These are phyloP conservation scores for Lactifluus echinatus DNA, from an alignment of 768 basidiomycete genomes.

Conservation along the genomic window DNA sequence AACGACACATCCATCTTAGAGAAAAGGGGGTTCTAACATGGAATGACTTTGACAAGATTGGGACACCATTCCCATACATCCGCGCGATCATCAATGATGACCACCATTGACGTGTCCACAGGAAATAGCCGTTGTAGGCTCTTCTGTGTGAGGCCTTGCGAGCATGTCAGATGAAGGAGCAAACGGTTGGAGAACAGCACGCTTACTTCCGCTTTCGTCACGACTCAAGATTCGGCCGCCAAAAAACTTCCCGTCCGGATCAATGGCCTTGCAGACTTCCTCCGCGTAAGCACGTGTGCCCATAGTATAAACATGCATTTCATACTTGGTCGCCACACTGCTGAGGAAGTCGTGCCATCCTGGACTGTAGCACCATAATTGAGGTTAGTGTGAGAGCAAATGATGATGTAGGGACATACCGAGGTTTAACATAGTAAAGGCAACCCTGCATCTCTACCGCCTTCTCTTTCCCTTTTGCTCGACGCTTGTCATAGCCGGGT, in stretches of 20 bases:
- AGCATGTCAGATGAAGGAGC: conserved; percentile 1
- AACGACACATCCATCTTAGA: conserved; percentile 11
- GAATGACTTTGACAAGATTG: conserved; percentile 93
- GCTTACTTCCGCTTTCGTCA: conserved; percentile 94
- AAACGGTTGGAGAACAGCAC: neutral
- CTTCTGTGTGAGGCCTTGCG: conserved; percentile 55
- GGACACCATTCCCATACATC: conserved; percentile 99
- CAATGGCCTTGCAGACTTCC: conserved; percentile 89
- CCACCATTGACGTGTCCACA: conserved; percentile 96
- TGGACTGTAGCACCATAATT: conserved; percentile 40
- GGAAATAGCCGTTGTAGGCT: conserved; percentile 89
- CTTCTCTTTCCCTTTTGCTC: conserved; percentile 52
- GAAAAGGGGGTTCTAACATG: conserved; percentile 53
- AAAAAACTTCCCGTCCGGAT: conserved; percentile 80
- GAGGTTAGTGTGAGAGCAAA: conserved; percentile 12
- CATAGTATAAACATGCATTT: conserved; percentile 99
- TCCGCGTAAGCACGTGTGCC: conserved; percentile 96
- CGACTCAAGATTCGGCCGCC: conserved; percentile 83
- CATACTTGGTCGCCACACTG: conserved; percentile 68
- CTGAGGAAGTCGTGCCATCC: conserved; percentile 76
- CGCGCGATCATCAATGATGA: conserved; percentile 96
- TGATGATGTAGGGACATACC: conserved; percentile 43
- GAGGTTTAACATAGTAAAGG: conserved; percentile 96
- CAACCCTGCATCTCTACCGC: conserved; percentile 70
- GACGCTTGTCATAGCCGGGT: conserved; percentile 30